A percentile compares a stretch with the other conserved stretches of the same genome.
These are phyloP conservation scores for Candida glucosophila DNA, from an alignment of 1,139 yeast species.

Conservation along the genomic window DNA sequence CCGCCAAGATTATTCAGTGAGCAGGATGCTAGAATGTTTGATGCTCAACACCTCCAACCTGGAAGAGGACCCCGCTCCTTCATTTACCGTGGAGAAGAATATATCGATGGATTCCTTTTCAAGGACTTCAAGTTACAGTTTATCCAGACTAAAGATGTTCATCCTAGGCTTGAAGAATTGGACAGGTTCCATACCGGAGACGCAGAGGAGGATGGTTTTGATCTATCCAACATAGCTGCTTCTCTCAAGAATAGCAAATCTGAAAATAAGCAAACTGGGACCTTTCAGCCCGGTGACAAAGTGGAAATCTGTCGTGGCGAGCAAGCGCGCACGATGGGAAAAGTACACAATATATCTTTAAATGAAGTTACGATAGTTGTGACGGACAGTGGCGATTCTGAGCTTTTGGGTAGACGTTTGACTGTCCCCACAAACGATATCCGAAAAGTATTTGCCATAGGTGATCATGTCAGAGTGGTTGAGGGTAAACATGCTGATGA, in stretches of 20 bases:
- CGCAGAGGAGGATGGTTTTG: slow-evolving; percentile 70
- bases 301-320: slow-evolving; percentile 91
- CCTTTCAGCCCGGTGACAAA: slow-evolving; percentile 89
- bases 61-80: slow-evolving; percentile 70
- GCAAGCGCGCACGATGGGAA: slow-evolving; percentile 83
- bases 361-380: slow-evolving; percentile 56
- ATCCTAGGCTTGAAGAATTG: slow-evolving; percentile 83
- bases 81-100: slow-evolving; percentile 79
- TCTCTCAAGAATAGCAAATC: slow-evolving; percentile 55
- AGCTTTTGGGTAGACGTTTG: slow-evolving; percentile 40
- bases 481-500: slow-evolving; percentile 91
- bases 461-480: slow-evolving; percentile 92
- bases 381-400: slow-evolving; percentile 43
- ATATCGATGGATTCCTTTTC: slow-evolving; percentile 76
- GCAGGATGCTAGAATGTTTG: slow-evolving; percentile 50
- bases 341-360: slow-evolving; percentile 58
- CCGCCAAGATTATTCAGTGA: slow-evolving; percentile 80
- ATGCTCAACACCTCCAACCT: slow-evolving; percentile 54
- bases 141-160: slow-evolving; percentile 74
- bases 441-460: slow-evolving; percentile 78
- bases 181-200: slow-evolving; percentile 69
- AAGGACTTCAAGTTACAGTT: slow-evolving; percentile 82
- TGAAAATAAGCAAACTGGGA: slow-evolving; percentile 19
- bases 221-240: slow-evolving; percentile 77
- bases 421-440: slow-evolving; percentile 71